Conservation (phyloP, 495 filamentous ascomycete genomes). For the Parachaetomium inaequale region DNA sequence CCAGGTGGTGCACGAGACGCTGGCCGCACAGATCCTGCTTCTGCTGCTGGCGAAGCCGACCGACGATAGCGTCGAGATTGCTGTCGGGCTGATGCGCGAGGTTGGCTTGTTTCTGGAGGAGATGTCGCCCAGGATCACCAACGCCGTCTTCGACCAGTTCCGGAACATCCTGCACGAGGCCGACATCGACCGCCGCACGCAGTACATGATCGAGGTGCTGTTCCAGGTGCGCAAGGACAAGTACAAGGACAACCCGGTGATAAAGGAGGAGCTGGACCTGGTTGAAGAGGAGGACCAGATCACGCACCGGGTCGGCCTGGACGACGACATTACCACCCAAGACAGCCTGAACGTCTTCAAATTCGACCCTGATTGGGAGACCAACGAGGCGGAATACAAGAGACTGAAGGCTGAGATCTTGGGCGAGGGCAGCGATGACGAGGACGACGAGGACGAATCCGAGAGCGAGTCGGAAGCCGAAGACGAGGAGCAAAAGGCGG, state of each 20-base stretch:
- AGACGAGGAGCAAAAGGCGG: slow-evolving; percentile 59
- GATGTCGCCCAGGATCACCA: slow-evolving; percentile 79
- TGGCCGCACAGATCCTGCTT: slow-evolving; percentile 86
- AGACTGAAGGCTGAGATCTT: slow-evolving; percentile 89
- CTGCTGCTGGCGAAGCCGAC: slow-evolving; percentile 90
- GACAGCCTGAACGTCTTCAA: slow-evolving; percentile 95
- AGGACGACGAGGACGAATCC: slow-evolving; percentile 66
- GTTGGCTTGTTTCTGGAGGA: slow-evolving; percentile 92
- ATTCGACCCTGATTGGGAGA: slow-evolving; percentile 82
- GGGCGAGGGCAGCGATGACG: slow-evolving; percentile 80
- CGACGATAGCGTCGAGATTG: slow-evolving; percentile 97
- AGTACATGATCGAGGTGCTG: slow-evolving; percentile 98
- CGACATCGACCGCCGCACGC: slow-evolving; percentile 90
- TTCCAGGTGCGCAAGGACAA: slow-evolving; percentile 96
- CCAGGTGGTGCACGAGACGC: slow-evolving; percentile 89
- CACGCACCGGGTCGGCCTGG: slow-evolving; percentile 74
- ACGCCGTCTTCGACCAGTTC: slow-evolving; percentile 93
- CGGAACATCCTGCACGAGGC: slow-evolving; percentile 91
- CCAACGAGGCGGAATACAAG: slow-evolving; percentile 86
- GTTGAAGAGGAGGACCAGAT: slow-evolving; percentile 98
- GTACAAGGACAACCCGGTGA: slow-evolving; percentile 88
- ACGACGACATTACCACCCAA: slow-evolving; percentile 76
- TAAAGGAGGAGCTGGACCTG: slow-evolving; percentile 90
- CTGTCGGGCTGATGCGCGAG: slow-evolving; percentile 83
- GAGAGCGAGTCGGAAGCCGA: slow-evolving; percentile 80